These are phyloP conservation scores for Auricularia sp. DNA, from an alignment of 768 basidiomycete species.

Conservation along the genomic window DNA sequence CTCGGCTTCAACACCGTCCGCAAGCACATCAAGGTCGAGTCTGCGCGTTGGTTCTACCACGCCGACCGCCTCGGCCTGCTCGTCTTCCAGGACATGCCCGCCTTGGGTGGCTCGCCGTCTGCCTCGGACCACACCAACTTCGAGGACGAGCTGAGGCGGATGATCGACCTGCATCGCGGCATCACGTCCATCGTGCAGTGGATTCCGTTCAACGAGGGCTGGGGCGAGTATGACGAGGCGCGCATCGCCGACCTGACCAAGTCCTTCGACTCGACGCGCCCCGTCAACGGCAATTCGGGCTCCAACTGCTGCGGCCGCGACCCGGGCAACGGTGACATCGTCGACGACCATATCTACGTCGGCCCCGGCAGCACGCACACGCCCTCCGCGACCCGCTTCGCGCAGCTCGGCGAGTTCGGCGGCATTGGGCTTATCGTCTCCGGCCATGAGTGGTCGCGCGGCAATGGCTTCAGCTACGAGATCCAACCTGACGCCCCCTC, in stretches of 20 bases:
- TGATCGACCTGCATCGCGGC: neutral
- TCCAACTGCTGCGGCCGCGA: neutral
- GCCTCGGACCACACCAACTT: neutral
- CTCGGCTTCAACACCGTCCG: neutral
- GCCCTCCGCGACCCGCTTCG: neutral
- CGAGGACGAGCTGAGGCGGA: neutral
- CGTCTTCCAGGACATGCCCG: neutral
- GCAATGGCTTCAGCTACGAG: neutral
- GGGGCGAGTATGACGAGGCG: neutral
- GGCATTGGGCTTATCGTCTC: neutral
- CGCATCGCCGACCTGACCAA: neutral
- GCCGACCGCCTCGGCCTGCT: neutral
- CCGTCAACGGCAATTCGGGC: too few species aligned
- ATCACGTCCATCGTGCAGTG: neutral
- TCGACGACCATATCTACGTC: constrained; percentile 1
- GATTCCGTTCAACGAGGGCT: neutral
- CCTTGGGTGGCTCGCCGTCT: neutral
- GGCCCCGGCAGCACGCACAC: neutral
- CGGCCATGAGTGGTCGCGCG: neutral
- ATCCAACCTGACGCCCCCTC: neutral
- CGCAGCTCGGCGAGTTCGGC: neutral
- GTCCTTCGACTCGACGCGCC: neutral
- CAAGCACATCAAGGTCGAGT: neutral
- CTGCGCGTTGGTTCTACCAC: constrained; percentile 1
- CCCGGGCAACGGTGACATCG: neutral